Percentiles rank a stretch among this genome's conserved stretches.
Conservation (phyloP, 176 grass and related monocot species). For the Musa schizocarpa region DNA sequence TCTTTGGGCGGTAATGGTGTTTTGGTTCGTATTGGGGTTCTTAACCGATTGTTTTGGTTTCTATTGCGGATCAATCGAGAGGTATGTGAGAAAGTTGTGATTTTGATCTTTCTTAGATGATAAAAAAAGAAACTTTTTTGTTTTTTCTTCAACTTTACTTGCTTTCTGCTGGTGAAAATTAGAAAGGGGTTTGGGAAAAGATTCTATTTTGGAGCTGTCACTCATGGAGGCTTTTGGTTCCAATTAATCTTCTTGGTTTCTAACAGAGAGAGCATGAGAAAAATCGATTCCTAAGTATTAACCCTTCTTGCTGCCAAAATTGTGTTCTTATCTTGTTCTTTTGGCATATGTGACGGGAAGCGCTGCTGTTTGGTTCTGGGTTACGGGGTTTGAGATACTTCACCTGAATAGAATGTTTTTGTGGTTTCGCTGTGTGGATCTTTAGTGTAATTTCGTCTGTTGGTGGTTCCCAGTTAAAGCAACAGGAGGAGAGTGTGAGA, state of each 20-base stretch:
- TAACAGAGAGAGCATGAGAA: neutral
- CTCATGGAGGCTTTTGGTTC: neutral
- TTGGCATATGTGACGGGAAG: no score
- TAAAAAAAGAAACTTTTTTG: neutral
- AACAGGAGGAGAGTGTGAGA: neutral
- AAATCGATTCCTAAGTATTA: neutral
- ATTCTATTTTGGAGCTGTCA: neutral
- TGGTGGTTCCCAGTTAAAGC: neutral
- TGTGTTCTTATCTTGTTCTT: no score
- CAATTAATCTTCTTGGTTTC: neutral
- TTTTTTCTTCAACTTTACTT: neutral
- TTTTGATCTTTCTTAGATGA: neutral
- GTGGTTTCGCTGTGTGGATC: neutral
- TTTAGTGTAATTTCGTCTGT: neutral
- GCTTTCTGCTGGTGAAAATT: conserved; percentile 3
- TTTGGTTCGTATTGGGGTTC: neutral
- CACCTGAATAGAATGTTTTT: neutral
- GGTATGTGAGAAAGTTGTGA: neutral
- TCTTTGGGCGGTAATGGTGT: neutral
- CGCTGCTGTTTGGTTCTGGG: no score
- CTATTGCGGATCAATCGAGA: neutral
- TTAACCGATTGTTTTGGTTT: neutral
- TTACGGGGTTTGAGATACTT: neutral
- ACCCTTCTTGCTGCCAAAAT: neutral
- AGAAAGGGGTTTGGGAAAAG: neutral